These are phyloP conservation scores for Graphiopsis chlorocephala DNA, from an alignment of 2,329 filamentous ascomycete species.

Conservation along the genomic window DNA sequence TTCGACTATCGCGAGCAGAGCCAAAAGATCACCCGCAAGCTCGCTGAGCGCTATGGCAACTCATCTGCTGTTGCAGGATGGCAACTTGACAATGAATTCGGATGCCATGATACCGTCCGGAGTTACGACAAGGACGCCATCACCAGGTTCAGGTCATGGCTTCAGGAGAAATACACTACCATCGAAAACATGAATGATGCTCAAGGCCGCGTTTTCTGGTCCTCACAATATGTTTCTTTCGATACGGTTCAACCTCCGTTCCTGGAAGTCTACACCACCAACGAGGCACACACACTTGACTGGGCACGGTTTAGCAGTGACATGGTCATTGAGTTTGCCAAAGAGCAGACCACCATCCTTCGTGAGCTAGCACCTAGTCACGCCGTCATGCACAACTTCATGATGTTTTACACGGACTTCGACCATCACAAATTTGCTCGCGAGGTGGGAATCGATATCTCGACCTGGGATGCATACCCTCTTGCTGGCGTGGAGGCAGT, in stretches of 20 bases:
- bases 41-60: constrained; percentile 26
- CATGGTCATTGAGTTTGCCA: constrained; percentile 27
- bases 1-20: constrained; percentile 26
- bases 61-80: constrained; percentile 22
- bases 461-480: constrained; percentile 25
- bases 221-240: constrained; percentile 25
- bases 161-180: constrained; percentile 25
- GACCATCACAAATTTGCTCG: constrained; percentile 26
- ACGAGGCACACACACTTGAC: constrained; percentile 26
- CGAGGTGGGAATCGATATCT: constrained; percentile 25
- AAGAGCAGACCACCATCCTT: constrained; percentile 24
- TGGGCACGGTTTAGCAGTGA: constrained; percentile 28
- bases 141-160: constrained; percentile 24
- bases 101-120: constrained; percentile 27
- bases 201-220: constrained; percentile 28
- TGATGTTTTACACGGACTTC: constrained; percentile 26
- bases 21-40: constrained; percentile 24
- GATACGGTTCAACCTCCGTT: constrained; percentile 25
- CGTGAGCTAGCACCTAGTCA: constrained; percentile 22
- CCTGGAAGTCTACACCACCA: constrained; percentile 26
- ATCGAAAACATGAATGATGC: constrained; percentile 27
- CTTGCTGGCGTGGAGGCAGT: constrained; percentile 21
- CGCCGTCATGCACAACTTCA: constrained; percentile 25
- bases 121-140: constrained; percentile 27
- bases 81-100: constrained; percentile 29